Base-by-base conservation (phyloP, 225 moss, liverwort and hornwort species). In the Polytrichum formosum region DNA sequence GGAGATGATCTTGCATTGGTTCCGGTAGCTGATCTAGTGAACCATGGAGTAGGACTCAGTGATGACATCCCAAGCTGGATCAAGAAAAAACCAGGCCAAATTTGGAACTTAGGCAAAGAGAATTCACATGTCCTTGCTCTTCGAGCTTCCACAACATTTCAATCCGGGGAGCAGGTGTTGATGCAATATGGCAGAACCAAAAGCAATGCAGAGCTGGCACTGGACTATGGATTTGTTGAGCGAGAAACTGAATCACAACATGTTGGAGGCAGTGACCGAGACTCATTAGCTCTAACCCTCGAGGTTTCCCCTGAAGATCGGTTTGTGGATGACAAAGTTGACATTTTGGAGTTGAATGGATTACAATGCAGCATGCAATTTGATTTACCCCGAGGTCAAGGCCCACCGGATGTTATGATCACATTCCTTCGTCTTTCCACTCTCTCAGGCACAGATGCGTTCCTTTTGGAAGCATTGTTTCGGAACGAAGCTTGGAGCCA, bases 201-300 rank as follows among this genome's bases (percentile, higher is more conserved):
- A 82, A 92, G 94, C 73, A 92, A 94, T 69, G 98, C 83, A 53
- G 92, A 92, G 68, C 70, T 98, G 5, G 98, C 94, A 46, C 61
- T 94, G 68, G 98, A 98, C 55, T 98, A 94, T 28, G 98, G 98
- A 0, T 94, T 98, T 54, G 90, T 94, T 16, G 98, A 92, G 37
- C 79, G 80, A 29, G 58, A 72, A 23, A 37, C 30, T 13, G 87
- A 76, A 29, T 72, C 75, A 60, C 89, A 55, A 63, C 79, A 82
- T 69, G 69, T 76, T 33, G 72, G 77, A 54, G 73, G 84, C 7
- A 83, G 66, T 23, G 72, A 70, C 25, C 81, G 94, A 56, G 94
- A 98, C 20, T 88, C 85, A 7, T 79, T 93, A 61, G 79, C 98
- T 0, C 77, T 98, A 21, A 94, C 91, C 2, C 72, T 98, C 27